Percentiles rank a stretch among this genome's conserved stretches.
phyloP scores from a whole-genome alignment of 768 basidiomycete species.

The Termitomyces sp. region DNA sequence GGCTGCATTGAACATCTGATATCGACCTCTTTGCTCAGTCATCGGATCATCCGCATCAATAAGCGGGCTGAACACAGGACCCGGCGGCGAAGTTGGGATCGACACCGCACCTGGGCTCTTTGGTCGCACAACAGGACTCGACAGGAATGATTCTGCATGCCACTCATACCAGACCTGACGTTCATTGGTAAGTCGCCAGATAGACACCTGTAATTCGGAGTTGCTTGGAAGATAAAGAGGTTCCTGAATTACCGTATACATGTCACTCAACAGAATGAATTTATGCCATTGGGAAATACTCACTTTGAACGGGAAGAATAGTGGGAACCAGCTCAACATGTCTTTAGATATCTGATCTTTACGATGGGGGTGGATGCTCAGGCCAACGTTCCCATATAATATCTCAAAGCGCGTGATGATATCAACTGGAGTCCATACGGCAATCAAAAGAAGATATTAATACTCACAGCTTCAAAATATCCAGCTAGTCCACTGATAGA shows the following conservation, averaged over 20 bases:
- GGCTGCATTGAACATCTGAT: not conserved
- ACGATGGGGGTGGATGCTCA: constrained; percentile 91
- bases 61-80: constrained; percentile 53
- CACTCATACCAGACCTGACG: constrained; percentile 98
- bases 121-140: constrained; percentile 35
- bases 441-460: not conserved
- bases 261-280: not conserved
- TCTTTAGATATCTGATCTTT: constrained; percentile 86
- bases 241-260: constrained; percentile 46
- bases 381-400: constrained; percentile 82
- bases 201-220: constrained; percentile 85
- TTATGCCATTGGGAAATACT: not conserved
- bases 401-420: constrained; percentile 25
- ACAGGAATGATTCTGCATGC: constrained; percentile 91
- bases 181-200: constrained; percentile 91
- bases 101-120: constrained; percentile 1
- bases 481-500: constrained; percentile 73
- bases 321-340: constrained; percentile 99
- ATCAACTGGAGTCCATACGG: not conserved
- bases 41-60: constrained; percentile 56
- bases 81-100: constrained; percentile 13
- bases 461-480: constrained; percentile 82
- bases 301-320: constrained; percentile 90
- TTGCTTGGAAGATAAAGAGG: constrained; percentile 90
- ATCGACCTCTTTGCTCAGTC: constrained; percentile 14